Conservation (phyloP, 306 rosid species). For the Lithocarpus polystachyus region DNA sequence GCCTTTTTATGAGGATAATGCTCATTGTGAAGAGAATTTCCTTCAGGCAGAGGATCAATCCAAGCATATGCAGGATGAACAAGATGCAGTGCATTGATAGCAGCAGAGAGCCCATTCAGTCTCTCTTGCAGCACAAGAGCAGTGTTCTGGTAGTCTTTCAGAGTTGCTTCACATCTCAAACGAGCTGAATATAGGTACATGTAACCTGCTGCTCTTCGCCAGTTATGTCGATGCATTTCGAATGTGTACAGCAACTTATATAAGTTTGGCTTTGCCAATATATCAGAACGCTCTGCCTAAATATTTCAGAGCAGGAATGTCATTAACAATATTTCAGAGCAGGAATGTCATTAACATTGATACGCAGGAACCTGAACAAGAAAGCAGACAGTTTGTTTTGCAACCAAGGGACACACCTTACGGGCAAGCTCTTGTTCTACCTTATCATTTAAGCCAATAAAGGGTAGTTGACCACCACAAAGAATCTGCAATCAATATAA, state of each 20-base stretch:
- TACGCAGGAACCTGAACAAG: conserved; percentile 12
- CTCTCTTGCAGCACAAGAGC: conserved; percentile 73
- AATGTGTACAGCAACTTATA: conserved; percentile 91
- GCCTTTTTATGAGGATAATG: conserved; percentile 77
- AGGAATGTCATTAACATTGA: conserved; percentile 20
- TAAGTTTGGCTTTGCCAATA: conserved; percentile 81
- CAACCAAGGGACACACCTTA: conserved; percentile 60
- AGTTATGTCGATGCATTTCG: conserved; percentile 84
- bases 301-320: conserved; percentile 29
- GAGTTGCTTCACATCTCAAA: conserved; percentile 59
- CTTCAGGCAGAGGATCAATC: conserved; percentile 67
- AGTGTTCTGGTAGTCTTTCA: conserved; percentile 52
- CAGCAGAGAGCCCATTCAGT: conserved; percentile 77
- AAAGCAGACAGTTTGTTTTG: conserved; percentile 13
- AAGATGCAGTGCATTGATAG: conserved; percentile 83
- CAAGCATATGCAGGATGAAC: conserved; percentile 84
- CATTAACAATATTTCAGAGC: conserved; percentile 15
- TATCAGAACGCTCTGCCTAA: conserved; percentile 90
- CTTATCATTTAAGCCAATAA: conserved; percentile 83
- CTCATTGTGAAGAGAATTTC: conserved; percentile 41
- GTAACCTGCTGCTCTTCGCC: conserved; percentile 87
- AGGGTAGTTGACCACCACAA: conserved; percentile 83
- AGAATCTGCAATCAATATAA: conserved; percentile 58
- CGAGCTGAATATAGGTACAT: conserved; percentile 77
- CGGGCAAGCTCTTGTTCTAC: conserved; percentile 97